Evolutionary conservation across 208 protist genomes (phyloP), one percentile per base, ranked within the genome.

Genomic region (Angomonas ambiguus): DNA sequence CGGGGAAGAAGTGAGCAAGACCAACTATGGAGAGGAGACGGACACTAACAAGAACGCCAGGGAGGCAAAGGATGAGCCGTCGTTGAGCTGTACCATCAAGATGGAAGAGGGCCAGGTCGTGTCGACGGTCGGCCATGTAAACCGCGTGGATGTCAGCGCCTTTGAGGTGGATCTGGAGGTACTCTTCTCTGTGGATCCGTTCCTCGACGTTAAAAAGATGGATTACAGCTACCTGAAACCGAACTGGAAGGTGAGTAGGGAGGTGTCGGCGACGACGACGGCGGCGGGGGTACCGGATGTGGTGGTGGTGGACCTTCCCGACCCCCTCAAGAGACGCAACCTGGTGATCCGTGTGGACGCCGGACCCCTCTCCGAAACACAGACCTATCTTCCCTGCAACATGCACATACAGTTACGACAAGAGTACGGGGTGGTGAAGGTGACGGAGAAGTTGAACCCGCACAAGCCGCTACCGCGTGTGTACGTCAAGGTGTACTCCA

Each of bases 401-500:
- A 70, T 70, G 65, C 30, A 55, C 18, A 56, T 63, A 30, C 24
- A 48, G 20, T 41, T 70, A 24, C 59, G 51, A 30, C 53, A 42
- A 16, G 11, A 62, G 27, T 62, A 48, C 34, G 65, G 65, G 2
- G 55, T 33, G 3, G 65, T 70, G 38, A 59, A 48, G 51, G 65
- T 70, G 56, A 38, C 57, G 53, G 41, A 45, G 10, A 24, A 28
- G 51, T 8, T 22, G 2, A 58, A 18, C 13, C 20, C 25, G 18
- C 24, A 24, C n/a, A 24, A 30, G 56, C 55, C 55, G 38, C 65
- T 70, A 56, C 42, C 65, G 22, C 22, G n/a, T 28, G 56, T 62
- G 38, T 70, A 70, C 56, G 55, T 70, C 33, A 70, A 70, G 65
- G 55, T 27, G 41, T 70, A 63, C 41, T 53, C 55, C 25, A 51